These are phyloP conservation scores for Streptanthus diversifolius DNA, from an alignment of 345 rosid genomes.

Conservation along the genomic window DNA sequence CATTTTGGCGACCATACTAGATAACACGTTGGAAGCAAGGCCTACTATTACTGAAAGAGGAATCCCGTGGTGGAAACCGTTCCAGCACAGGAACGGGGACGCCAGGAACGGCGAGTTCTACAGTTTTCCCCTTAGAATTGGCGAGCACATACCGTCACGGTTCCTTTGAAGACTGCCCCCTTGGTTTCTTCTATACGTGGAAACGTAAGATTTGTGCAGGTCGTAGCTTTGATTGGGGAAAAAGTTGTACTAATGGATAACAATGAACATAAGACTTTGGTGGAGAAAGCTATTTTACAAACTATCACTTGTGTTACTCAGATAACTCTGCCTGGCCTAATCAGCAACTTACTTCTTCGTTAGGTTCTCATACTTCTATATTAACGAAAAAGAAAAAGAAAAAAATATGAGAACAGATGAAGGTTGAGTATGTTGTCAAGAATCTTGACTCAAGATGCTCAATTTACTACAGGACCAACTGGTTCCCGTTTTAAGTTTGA, in stretches of 20 bases:
- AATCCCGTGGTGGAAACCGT: conserved; percentile 84
- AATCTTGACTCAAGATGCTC: too few relatives aligned
- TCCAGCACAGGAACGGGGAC: conserved; percentile 72
- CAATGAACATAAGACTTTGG: not conserved
- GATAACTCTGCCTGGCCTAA: not conserved
- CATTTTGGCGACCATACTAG: conserved; percentile 59
- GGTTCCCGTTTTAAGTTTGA: too few relatives aligned
- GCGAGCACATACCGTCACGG: conserved; percentile 56
- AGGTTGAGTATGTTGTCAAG: too few relatives aligned
- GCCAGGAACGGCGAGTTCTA: conserved; percentile 72
- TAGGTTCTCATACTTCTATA: not conserved
- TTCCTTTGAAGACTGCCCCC: conserved; percentile 38
- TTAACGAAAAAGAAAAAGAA: not conserved
- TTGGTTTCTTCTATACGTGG: not conserved
- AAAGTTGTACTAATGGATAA: not conserved
- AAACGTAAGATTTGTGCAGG: conserved; percentile 30
- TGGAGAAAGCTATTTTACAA: not conserved
- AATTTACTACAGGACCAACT: too few relatives aligned
- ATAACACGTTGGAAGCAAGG: conserved; percentile 68
- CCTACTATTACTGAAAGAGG: conserved; percentile 53
- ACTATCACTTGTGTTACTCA: not conserved
- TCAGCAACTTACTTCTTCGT: not conserved
- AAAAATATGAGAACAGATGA: too few relatives aligned
- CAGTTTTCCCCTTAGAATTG: conserved; percentile 54
- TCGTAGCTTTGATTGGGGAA: not conserved